Conservation (phyloP, 148 eudicot genomes). For the Rhododendron williamsianum region DNA sequence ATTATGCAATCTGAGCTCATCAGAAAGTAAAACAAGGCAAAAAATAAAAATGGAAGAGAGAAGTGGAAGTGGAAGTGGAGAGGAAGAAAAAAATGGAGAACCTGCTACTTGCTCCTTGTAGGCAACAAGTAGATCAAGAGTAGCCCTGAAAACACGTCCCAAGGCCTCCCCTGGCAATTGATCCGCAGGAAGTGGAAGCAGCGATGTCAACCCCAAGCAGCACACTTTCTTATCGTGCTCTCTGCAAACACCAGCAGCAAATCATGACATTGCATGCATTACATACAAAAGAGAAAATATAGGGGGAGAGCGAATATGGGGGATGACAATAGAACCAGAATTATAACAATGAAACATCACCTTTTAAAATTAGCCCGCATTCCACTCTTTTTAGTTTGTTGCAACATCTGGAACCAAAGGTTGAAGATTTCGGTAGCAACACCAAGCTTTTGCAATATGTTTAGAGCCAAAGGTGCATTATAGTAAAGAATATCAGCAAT, state of each 20-base stretch:
- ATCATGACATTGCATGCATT: constrained; percentile 3
- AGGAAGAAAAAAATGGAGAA: constrained; percentile 11
- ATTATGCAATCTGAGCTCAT: background rate
- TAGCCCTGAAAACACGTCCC: constrained; percentile 80
- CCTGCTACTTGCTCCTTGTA: constrained; percentile 96
- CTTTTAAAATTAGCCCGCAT: constrained; percentile 69
- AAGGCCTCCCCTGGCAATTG: constrained; percentile 86
- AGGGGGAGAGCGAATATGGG: background rate
- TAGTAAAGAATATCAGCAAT: constrained; percentile 90
- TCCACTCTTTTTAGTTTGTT: constrained; percentile 81
- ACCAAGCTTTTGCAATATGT: constrained; percentile 78
- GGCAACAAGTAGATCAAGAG: constrained; percentile 86
- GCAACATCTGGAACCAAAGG: constrained; percentile 98
- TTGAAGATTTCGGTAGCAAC: constrained; percentile 76
- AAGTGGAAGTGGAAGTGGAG: background rate
- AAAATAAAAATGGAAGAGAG: background rate
- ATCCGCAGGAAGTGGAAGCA: constrained; percentile 76
- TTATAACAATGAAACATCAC: constrained; percentile 21
- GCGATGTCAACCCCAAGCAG: constrained; percentile 88
- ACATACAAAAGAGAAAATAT: background rate
- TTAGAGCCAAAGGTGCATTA: constrained; percentile 71
- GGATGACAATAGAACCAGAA: background rate
- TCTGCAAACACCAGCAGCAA: constrained; percentile 33
- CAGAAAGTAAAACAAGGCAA: background rate
- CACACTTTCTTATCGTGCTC: constrained; percentile 96